Base-by-base conservation (phyloP, 805 yeast species). In the Lachancea sp. region DNA sequence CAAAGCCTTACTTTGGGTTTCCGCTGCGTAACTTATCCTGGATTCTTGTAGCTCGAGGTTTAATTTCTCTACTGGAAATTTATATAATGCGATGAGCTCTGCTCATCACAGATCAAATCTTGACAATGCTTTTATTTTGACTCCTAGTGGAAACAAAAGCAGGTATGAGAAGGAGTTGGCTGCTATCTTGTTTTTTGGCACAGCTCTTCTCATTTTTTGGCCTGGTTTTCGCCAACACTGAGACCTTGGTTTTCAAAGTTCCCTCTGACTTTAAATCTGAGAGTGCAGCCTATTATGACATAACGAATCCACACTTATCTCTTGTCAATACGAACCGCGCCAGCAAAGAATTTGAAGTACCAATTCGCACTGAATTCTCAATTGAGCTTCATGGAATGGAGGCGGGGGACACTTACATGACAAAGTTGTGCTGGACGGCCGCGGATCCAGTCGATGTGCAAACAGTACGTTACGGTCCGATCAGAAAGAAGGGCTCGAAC, bases 401-500 rank as follows among this genome's bases (percentile, higher is more conserved):
- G 16, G 29, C 37, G 16, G 53, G 48, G 15, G 57, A 54, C 15
- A 42, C 48, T 13, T 59, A 58, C 38, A 51, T 48, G 39, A 49
- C 58, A 13, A 61, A 59, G 44, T 36, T 59, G 8, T 61, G 64
- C 38, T 62, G 67, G 67, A 55, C 60, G 6, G 66, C 65, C 1
- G 43, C 57, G 12, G 50, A 58, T 40, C 65, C 66, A 8, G 50
- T 59, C 10, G 44, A 51, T 3, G 44, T 61, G n/a, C 35, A 33
- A 1, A 31, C 47, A 10, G 35, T 54, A 29, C 41, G 46, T 17
- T 49, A 49, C 45, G 36, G 34, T 17, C 41, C 49, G 10, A 44
- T 47, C 30, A 51, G 52, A 40, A 49, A 48, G 20, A 13, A 29
- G 3, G 38, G 42, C 17, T 48, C 53, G 5, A 38, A 41, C 10